phyloP scores from a whole-genome alignment of 768 basidiomycete species.

The Postia placenta region DNA sequence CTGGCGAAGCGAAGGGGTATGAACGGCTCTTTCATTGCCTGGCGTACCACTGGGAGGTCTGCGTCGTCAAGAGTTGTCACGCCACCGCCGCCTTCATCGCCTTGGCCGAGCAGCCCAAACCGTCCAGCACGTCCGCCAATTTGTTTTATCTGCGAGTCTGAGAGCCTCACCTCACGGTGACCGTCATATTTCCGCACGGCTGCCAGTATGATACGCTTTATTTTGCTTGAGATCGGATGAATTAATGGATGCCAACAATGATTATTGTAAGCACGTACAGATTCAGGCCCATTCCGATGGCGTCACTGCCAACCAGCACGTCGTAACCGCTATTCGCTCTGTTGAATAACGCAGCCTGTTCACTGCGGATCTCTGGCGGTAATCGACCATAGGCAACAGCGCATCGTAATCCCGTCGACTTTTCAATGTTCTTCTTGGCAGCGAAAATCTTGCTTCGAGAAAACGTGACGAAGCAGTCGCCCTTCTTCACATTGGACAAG shows the following conservation, averaged over 20 bases:
- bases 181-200: conserved; percentile 64
- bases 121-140: conserved; percentile 94
- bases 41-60: conserved; percentile 56
- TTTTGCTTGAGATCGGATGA: conserved; percentile 54
- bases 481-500: conserved; percentile 55
- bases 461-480: conserved; percentile 92
- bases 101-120: conserved; percentile 57
- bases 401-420: conserved; percentile 66
- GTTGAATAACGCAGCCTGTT: conserved; percentile 92
- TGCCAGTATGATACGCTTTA: conserved; percentile 81
- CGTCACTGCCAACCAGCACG: conserved; percentile 90
- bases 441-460: conserved; percentile 69
- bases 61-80: conserved; percentile 63
- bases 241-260: neutral
- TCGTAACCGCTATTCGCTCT: conserved; percentile 77
- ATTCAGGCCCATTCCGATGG: conserved; percentile 96
- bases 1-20: conserved; percentile 47
- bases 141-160: conserved; percentile 81
- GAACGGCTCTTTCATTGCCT: conserved; percentile 48
- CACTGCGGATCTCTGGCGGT: conserved; percentile 86
- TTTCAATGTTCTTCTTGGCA: conserved; percentile 68
- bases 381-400: conserved; percentile 91
- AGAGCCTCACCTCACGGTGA: conserved; percentile 34
- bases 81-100: conserved; percentile 49
- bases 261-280: conserved; percentile 48